Conservation (phyloP, 306 rosid species). For the Lotus japonicus region DNA sequence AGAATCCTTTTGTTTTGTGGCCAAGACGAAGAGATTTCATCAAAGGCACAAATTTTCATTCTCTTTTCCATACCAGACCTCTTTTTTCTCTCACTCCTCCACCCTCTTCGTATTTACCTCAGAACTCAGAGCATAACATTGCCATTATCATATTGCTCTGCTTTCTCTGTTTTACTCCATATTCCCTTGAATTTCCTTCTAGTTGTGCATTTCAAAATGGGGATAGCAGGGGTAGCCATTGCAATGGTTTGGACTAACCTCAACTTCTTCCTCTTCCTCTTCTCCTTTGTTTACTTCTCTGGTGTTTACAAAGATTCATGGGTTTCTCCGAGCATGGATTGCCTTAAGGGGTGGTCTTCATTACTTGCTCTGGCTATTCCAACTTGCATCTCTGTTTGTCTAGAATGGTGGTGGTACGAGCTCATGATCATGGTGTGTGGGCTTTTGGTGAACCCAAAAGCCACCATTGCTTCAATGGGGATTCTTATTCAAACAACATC, state of each 20-base stretch:
- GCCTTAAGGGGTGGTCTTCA: constrained; percentile 70
- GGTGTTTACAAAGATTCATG: constrained; percentile 73
- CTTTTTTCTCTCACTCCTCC: constrained; percentile 76
- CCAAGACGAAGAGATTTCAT: constrained; percentile 68
- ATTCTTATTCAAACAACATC: constrained; percentile 85
- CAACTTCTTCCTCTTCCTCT: constrained; percentile 56
- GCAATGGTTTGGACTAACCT: constrained; percentile 79
- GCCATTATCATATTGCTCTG: constrained; percentile 76
- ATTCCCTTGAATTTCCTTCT: constrained; percentile 77
- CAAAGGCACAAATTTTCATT: constrained; percentile 73
- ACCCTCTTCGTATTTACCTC: constrained; percentile 77
- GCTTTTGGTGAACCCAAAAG: constrained; percentile 61
- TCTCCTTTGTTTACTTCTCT: constrained; percentile 58
- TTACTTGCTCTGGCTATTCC: constrained; percentile 69
- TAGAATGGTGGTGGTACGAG: constrained; percentile 99
- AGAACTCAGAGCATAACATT: constrained; percentile 74
- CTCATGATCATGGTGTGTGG: constrained; percentile 89
- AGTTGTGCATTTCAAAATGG: constrained; percentile 60
- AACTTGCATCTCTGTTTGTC: constrained; percentile 84
- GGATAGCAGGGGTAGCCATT: constrained; percentile 75
- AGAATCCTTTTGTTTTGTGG: constrained; percentile 70
- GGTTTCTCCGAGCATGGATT: constrained; percentile 71
- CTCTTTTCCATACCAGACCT: constrained; percentile 82
- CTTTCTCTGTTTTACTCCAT: constrained; percentile 68
- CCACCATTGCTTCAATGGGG: constrained; percentile 90